Base-by-base conservation (phyloP, 805 yeast species). In the Lipomyces sp. region DNA sequence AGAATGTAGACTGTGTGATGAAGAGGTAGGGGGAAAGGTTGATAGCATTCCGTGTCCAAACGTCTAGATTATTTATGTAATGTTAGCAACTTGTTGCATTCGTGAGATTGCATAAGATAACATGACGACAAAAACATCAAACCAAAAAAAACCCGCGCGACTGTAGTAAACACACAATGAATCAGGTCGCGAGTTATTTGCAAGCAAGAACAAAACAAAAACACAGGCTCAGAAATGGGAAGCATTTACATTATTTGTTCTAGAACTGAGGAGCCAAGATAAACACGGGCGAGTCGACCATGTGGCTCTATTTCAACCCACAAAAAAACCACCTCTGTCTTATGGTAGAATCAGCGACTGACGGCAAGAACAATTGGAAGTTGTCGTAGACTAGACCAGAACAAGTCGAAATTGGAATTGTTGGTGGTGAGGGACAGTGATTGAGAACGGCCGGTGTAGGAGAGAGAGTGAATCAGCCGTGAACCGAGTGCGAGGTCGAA, bases 1-100 rank as follows among this genome's bases (percentile, higher is more conserved):
- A 13, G 34, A 30, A 53, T 53, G 57, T n/a, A 34, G 8, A 35
- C 35, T 45, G 18, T 37, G 39, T 7, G 64, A 30, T 6, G 64
- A 39, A 10, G 34, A 32, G 54, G 59, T 32, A 33, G 34, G 33
- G 7, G 59, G 51, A 33, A 30, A 50, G 60, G 60, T 62, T 29
- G 64, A 62, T 34, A 62, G 64, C 64, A 62, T 62, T 34, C 64
- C 61, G 35, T n/a, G 18, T 13, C 13, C 34, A 30, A 50, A 13
- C 4, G 57, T 32, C 53, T 51, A 51, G n/a, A 42, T 5, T n/a
- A 15, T 1, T 11, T 42, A 24, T 24, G 24, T 24, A 1, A 24
- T n/a, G 48, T 42, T 15, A 42, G 48, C 48, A n/a, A 37, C 13
- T 42, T 42, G 24, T 15, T 10, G 48, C 15, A 42, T 42, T 42